Evolutionary conservation across 2,329 filamentous ascomycete species (phyloP), one percentile per base, ranked within the genome.

Genomic region (Phyllosticta ampelicida): DNA sequence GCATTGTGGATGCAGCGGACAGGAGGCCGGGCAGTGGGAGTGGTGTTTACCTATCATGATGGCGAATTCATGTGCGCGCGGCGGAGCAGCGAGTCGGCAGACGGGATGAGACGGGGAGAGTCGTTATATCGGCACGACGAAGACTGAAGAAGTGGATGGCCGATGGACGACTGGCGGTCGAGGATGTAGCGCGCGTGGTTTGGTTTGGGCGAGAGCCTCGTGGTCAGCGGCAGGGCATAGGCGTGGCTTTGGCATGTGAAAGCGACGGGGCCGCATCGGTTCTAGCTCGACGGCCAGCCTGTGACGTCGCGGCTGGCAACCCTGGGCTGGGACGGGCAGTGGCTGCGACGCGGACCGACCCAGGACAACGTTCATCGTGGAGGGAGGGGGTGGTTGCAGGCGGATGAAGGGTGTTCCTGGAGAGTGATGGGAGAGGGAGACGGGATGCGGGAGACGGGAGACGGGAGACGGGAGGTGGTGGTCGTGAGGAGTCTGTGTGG

Each of bases 41-140:
- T 9, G 44, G 8, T 20, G 20, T 19, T 19, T 62, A 60, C 58
- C 60, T 63, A 72, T 72, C 70, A 73, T 73, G 56, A 51, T 48
- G 8, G 48, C 13, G 54, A 28, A 18, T 9, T 21, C 56, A 49
- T 54, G 51, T 50, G 52, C 20, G 49, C 18, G 48, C 9, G 16
- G 52, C 49, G 49, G 9, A 51, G 19, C 8, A 30, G 28, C 30
- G 29, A 30, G 9, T 3, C 11, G 48, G 26, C 8, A 49, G 23
- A n/a, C 9, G 29, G n/a, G 11, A 16, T 5, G 36, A 6, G 13
- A 2, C 13, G 51, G 23, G 9, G 1, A 28, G 19, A 16, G 18
- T 5, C 8, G 55, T 5, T 19, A 16, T 26, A 36, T 48, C 51
- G 51, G 18, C 53, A 51, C 21, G n/a, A 29, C 18, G 56, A 52